Evolutionary conservation across 2,329 filamentous ascomycete species (phyloP), one percentile per base, ranked within the genome.

Genomic region (Fusarium foetens): DNA sequence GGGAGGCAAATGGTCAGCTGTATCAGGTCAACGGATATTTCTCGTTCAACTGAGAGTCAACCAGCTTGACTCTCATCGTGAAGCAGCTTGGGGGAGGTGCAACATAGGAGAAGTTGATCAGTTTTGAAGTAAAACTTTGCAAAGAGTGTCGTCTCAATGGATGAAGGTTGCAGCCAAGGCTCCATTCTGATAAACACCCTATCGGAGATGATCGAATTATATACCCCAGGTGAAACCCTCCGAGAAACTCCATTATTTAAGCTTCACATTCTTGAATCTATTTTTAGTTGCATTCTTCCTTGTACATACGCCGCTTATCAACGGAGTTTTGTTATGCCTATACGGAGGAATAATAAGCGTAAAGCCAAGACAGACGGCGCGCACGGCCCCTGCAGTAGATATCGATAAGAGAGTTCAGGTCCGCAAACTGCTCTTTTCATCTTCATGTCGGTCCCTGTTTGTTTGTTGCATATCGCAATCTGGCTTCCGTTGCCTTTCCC

Each of bases 1-100:
- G 69, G 67, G 41, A 53, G 19, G 46, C 43, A 8, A 49, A 61
- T 17, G 63, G 59, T 45, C 69, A 71, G 29, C 36, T 58, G 10
- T 68, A 63, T 27, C 46, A 67, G 29, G 21, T 61, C 16, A 51
- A 53, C 19, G 33, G 43, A 3, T 60, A 59, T n/a, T 57, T 38
- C 17, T 39, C 55, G 6, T 52, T 51, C 46, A 51, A 51, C 11
- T 49, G 5, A 49, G 29, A 31, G 27, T 14, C 12, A 27, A 4
- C 11, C 8, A 3, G 11, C 5, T 9, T 49, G 14, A 8, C 10
- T 13, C 21, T 23, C 14, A 2, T 19, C 14, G 9, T 3, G 2
- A 2, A 7, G 3, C 8, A 12, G 8, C 11, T 13, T 10, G 14
- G 3, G 3, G 10, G 9, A 35, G 17, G 16, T 17, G 14, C 14